Conservation (phyloP, 2,329 filamentous ascomycete genomes). For the Sclerotinia borealis region DNA sequence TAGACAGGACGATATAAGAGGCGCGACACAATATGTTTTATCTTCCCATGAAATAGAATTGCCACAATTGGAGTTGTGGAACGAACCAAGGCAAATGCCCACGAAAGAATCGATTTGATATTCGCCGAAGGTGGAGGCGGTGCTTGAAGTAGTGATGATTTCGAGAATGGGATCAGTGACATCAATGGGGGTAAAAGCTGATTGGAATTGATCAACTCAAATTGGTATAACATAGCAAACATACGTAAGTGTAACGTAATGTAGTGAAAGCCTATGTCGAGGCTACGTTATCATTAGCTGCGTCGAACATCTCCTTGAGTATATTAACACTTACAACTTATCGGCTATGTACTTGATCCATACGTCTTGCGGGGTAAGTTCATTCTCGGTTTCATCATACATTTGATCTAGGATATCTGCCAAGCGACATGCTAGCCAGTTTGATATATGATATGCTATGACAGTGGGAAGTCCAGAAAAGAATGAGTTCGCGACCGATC, state of each 20-base stretch:
- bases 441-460: slow-evolving; percentile 26
- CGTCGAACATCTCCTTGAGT: background rate
- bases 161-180: slow-evolving; percentile 25
- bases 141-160: slow-evolving; percentile 25
- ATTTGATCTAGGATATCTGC: slow-evolving; percentile 22
- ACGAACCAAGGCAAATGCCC: slow-evolving; percentile 14
- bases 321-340: slow-evolving; percentile 15
- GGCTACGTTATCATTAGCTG: slow-evolving; percentile 21
- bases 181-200: background rate
- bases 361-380: slow-evolving; percentile 14
- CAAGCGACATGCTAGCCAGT: slow-evolving; percentile 23
- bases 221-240: slow-evolving; percentile 31
- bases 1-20: slow-evolving; percentile 30
- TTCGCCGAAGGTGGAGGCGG: slow-evolving; percentile 15
- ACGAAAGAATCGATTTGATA: slow-evolving; percentile 18
- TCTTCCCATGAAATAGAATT: slow-evolving; percentile 22
- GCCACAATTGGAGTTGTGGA: slow-evolving; percentile 26
- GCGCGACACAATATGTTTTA: slow-evolving; percentile 22
- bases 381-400: slow-evolving; percentile 20
- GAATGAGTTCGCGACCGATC: slow-evolving; percentile 21
- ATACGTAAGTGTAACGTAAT: slow-evolving; percentile 28
- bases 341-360: slow-evolving; percentile 9
- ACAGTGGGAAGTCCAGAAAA: slow-evolving; percentile 29
- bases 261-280: slow-evolving; percentile 23
- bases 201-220: slow-evolving; percentile 23